Percentiles rank a stretch among this genome's conserved stretches.
These are phyloP conservation scores for Syzygium syzygioides DNA, from an alignment of 441 rosid genomes.

Conservation along the genomic window DNA sequence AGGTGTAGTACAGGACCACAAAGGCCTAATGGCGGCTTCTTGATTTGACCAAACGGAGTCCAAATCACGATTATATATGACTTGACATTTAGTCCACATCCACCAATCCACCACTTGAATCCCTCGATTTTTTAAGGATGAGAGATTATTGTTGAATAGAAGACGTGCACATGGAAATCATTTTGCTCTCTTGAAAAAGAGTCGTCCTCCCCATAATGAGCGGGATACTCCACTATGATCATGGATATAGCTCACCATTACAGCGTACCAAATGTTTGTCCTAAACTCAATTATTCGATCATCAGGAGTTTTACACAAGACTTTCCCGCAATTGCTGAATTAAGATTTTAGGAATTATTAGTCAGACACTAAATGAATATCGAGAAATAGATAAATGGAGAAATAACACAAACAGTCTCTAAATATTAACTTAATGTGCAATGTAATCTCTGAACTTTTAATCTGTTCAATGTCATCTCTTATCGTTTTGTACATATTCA, in stretches of 20 bases:
- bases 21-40: neutral
- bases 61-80: neutral
- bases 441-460: fast-evolving
- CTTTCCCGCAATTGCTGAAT: neutral
- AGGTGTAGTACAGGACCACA: neutral
- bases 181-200: neutral
- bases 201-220: neutral
- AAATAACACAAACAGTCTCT: too few relatives aligned
- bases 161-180: neutral
- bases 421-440: too few relatives aligned
- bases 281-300: neutral
- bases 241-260: neutral
- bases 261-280: neutral
- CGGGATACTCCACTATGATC: neutral
- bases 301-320: neutral
- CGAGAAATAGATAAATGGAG: neutral
- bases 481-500: too few relatives aligned
- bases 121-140: neutral
- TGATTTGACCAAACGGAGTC: neutral
- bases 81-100: neutral
- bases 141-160: neutral
- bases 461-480: too few relatives aligned
- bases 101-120: neutral
- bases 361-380: neutral
- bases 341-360: neutral